Evolutionary conservation across 2,329 filamentous ascomycete genomes (phyloP).

Genomic region (Trichoderma aggressivum): DNA sequence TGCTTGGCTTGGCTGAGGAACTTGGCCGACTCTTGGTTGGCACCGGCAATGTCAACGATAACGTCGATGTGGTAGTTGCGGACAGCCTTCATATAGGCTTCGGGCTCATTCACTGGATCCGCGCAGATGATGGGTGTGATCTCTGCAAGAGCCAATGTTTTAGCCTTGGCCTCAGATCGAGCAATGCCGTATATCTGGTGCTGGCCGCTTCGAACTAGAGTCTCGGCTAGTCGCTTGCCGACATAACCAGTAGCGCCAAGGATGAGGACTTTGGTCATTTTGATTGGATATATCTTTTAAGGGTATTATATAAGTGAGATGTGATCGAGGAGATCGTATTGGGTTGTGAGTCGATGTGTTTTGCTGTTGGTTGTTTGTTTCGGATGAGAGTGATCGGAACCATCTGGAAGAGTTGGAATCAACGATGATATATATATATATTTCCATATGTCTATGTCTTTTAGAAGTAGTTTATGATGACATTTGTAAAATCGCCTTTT

Average conservation of each 20-base stretch:
- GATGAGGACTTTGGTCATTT: constrained; percentile 19
- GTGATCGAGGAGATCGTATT: neutral
- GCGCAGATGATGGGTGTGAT: constrained; percentile 17
- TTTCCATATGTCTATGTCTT: neutral
- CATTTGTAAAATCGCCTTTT: neutral
- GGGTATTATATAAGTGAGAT: neutral
- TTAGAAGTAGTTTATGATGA: neutral
- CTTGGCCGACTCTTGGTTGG: constrained; percentile 15
- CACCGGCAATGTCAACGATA: constrained; percentile 17
- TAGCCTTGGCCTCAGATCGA: constrained; percentile 17
- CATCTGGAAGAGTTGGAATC: neutral
- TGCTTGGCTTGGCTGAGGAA: constrained; percentile 14
- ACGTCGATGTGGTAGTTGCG: constrained; percentile 16
- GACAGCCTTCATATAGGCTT: constrained; percentile 7
- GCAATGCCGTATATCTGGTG: constrained; percentile 18
- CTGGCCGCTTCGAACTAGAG: constrained; percentile 17
- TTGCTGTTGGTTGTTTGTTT: neutral
- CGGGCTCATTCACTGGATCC: constrained; percentile 18
- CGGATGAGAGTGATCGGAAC: neutral
- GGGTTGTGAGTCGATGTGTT: neutral
- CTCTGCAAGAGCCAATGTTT: constrained; percentile 17
- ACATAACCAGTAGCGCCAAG: constrained; percentile 20
- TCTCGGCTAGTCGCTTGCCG: constrained; percentile 16
- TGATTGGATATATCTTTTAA: neutral
- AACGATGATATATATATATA: neutral